Evolutionary conservation across 2,329 filamentous ascomycete species (phyloP), one percentile per base, ranked within the genome.

Genomic region (Neofusicoccum ribis): DNA sequence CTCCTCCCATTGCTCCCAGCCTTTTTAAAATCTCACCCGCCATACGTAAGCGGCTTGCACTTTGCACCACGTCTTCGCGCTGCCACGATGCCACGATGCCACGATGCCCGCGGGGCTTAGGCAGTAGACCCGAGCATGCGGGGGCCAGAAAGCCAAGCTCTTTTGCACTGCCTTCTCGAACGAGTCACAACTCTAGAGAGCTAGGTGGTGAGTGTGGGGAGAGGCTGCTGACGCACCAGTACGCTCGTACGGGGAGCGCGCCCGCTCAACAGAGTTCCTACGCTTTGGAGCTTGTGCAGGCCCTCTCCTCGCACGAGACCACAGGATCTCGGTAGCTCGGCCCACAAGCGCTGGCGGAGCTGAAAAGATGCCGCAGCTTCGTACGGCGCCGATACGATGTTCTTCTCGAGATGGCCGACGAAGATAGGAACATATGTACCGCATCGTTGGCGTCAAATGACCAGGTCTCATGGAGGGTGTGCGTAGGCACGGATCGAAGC

Each of bases 101-200:
- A 60, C 27, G 43, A 37, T 47, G 41, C 23, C 56, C 56, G 41
- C 31, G 15, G 37, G 14, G 56, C 56, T 60, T 41, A 60, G 27
- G 56, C 56, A 14, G 27, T 9, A 23, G 14, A 20, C 9, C 12
- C 31, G 43, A 37, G 6, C 5, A 37, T 60, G 56, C 43, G 56
- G 56, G 56, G 54, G 54, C 39, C 39, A 20, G 23, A 34, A 8
- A 27, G 37, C 36, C 36, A 27, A 46, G 49, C 49, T 51, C 49
- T 51, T 37, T 39, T 20, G 34, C 54, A 36, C 31, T 39, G 41
- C 43, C n/a, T 60, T 49, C 56, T 60, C 41, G 56, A 60, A 60
- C 56, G n/a, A 60, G 41, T 37, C 8, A 23, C 43, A 14, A 31
- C 27, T 31, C 5, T 7, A 31, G 27, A 31, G 6, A 7, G 27